Percentiles rank a stretch among this genome's conserved stretches.
Conservation (phyloP, 1,139 yeast species). For the Starmera stellimalicola region DNA sequence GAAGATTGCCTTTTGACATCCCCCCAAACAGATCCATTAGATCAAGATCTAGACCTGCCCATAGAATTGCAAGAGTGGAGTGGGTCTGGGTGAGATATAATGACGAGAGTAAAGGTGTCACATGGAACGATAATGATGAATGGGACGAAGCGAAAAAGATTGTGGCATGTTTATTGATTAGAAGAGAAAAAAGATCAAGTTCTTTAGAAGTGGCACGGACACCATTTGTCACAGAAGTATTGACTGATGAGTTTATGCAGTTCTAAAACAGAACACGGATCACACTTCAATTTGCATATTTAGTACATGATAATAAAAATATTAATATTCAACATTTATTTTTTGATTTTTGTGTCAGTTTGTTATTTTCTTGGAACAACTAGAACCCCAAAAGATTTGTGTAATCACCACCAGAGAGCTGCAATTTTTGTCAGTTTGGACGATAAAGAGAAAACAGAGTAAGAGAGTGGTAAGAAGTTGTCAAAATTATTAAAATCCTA, state of each 20-base stretch:
- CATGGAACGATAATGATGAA: slow-evolving; percentile 18
- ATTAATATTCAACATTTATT: neutral
- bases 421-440: too few species aligned
- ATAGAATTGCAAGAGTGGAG: slow-evolving; percentile 83
- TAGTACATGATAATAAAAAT: too few species aligned
- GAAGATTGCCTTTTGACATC: slow-evolving; percentile 83
- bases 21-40: slow-evolving; percentile 41
- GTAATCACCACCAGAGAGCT: too few species aligned
- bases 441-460: too few species aligned
- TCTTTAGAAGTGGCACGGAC: slow-evolving; percentile 29
- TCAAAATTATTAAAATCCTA: too few species aligned
- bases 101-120: slow-evolving; percentile 16
- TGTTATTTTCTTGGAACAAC: too few species aligned
- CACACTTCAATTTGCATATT: too few species aligned
- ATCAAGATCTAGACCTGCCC: slow-evolving; percentile 59
- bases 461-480: too few species aligned
- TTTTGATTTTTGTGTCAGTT: neutral
- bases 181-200: slow-evolving; percentile 40
- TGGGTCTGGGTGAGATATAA: slow-evolving; percentile 70
- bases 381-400: too few species aligned
- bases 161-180: slow-evolving; percentile 43
- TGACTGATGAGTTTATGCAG: slow-evolving; percentile 3
- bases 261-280: too few species aligned
- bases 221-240: slow-evolving; percentile 23
- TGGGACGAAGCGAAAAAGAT: slow-evolving; percentile 40